phyloP scores from a whole-genome alignment of 2,329 filamentous ascomycete genomes.

The Colletotrichum euphorbiae region DNA sequence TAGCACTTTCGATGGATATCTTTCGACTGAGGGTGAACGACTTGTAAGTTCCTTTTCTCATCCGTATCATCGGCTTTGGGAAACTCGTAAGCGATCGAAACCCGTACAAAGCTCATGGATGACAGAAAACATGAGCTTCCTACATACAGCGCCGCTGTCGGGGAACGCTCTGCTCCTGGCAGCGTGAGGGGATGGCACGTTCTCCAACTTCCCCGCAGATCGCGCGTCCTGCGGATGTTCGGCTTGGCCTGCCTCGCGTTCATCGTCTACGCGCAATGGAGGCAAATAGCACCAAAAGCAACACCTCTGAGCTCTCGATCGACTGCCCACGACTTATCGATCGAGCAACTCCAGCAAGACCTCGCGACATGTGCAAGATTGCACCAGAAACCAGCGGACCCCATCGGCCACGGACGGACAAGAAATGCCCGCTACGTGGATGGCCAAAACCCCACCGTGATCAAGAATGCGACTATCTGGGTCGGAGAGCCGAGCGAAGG shows the following conservation, averaged over 20 bases:
- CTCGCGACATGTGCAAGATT: conserved; percentile 67
- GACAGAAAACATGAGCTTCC: conserved; percentile 57
- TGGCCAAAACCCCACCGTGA: conserved; percentile 69
- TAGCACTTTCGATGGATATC: neutral
- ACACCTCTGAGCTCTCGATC: conserved; percentile 47
- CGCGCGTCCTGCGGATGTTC: conserved; percentile 44
- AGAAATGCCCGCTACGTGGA: conserved; percentile 71
- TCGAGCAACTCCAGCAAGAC: conserved; percentile 64
- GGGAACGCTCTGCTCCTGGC: conserved; percentile 9
- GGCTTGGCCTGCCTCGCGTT: conserved; percentile 60
- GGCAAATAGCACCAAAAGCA: conserved; percentile 48
- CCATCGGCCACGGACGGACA: conserved; percentile 66
- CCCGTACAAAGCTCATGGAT: neutral
- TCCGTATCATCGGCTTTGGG: neutral
- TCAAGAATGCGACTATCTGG: conserved; percentile 76
- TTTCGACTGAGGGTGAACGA: neutral
- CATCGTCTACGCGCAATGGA: conserved; percentile 62
- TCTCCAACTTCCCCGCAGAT: conserved; percentile 30
- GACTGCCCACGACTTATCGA: conserved; percentile 54
- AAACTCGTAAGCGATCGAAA: neutral
- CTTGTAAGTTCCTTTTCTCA: no score
- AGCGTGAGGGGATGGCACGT: neutral
- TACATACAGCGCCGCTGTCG: conserved; percentile 54
- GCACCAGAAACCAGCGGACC: conserved; percentile 64
- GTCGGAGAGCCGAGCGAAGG: conserved; percentile 68